phyloP scores from a whole-genome alignment of 1,284 basidiomycete genomes.

The Cutaneotrichosporon cutaneum region DNA sequence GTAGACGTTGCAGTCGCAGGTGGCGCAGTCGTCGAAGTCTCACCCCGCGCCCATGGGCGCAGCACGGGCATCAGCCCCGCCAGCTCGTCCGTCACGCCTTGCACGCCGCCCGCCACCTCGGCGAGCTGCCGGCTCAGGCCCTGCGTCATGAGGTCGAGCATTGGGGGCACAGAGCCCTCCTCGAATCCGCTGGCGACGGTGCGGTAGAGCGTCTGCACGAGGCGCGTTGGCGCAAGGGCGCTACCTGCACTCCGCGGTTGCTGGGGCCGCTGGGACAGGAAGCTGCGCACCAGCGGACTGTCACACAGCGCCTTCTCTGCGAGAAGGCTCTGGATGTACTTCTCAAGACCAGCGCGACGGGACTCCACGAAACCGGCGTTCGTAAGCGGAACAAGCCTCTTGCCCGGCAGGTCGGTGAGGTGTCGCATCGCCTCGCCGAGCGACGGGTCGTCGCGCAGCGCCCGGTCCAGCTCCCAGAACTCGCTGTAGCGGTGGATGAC shows the following conservation, averaged over 20 bases:
- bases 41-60: background rate
- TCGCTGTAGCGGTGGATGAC: slow-evolving; percentile 91
- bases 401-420: slow-evolving; percentile 74
- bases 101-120: slow-evolving; percentile 75
- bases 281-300: slow-evolving; percentile 75
- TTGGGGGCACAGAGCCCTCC: slow-evolving; percentile 78
- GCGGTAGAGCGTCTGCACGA: slow-evolving; percentile 80
- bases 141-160: slow-evolving; percentile 77
- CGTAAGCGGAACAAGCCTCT: slow-evolving; percentile 77
- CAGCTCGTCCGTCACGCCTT: slow-evolving; percentile 68
- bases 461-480: slow-evolving; percentile 83
- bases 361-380: slow-evolving; percentile 77
- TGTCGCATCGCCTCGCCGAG: slow-evolving; percentile 8
- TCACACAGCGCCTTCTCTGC: slow-evolving; percentile 73
- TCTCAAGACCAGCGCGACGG: slow-evolving; percentile 74
- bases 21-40: background rate
- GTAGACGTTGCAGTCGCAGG: background rate
- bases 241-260: slow-evolving; percentile 54
- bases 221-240: slow-evolving; percentile 57
- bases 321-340: slow-evolving; percentile 78
- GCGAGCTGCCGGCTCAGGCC: slow-evolving; percentile 77
- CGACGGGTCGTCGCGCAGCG: slow-evolving; percentile 56
- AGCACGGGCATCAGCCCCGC: slow-evolving; percentile 22
- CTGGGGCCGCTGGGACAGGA: slow-evolving; percentile 66
- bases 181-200: slow-evolving; percentile 60